phyloP scores from a whole-genome alignment of 2,329 filamentous ascomycete species.

The Eurotiales sp. region DNA sequence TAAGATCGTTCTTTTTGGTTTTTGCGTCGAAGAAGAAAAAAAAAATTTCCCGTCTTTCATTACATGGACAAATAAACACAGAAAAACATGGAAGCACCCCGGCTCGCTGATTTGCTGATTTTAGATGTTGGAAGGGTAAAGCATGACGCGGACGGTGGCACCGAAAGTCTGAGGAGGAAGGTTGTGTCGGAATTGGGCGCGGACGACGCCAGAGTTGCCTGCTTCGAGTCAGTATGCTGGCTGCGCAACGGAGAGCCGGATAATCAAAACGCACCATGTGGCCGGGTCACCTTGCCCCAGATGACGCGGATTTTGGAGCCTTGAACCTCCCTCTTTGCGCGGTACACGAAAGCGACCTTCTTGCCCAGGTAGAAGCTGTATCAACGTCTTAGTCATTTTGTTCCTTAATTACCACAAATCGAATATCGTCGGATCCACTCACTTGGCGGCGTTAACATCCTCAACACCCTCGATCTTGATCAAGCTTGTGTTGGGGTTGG shows the following conservation, averaged over 20 bases:
- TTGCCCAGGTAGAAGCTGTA: conserved; percentile 91
- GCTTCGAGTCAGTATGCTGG: conserved; percentile 14
- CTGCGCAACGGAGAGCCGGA: not conserved
- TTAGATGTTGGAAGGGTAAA: conserved; percentile 98
- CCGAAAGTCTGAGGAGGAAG: conserved; percentile 96
- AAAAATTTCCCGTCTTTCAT: not conserved
- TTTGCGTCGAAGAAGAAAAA: not conserved
- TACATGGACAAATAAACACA: conserved; percentile 12
- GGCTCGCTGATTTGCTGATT: conserved; percentile 10
- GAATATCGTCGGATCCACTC: conserved; percentile 32
- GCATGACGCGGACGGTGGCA: conserved; percentile 92
- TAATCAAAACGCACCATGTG: conserved; percentile 84
- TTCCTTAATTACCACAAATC: conserved; percentile 23
- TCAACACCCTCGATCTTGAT: conserved; percentile 99
- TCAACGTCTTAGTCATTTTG: conserved; percentile 22
- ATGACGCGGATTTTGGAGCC: conserved; percentile 99
- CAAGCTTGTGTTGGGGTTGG: conserved; percentile 81
- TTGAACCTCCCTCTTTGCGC: conserved; percentile 87
- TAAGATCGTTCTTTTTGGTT: not conserved
- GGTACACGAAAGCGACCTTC: conserved; percentile 98
- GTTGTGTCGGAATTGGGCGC: conserved; percentile 94
- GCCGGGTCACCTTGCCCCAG: conserved; percentile 96
- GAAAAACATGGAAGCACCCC: conserved; percentile 12
- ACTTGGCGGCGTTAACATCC: conserved; percentile 82
- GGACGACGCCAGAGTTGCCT: conserved; percentile 98